Evolutionary conservation across 352 stramenopile species (phyloP), one percentile per base, ranked within the genome.

Genomic region (Thalassiosira livingstoniorum): DNA sequence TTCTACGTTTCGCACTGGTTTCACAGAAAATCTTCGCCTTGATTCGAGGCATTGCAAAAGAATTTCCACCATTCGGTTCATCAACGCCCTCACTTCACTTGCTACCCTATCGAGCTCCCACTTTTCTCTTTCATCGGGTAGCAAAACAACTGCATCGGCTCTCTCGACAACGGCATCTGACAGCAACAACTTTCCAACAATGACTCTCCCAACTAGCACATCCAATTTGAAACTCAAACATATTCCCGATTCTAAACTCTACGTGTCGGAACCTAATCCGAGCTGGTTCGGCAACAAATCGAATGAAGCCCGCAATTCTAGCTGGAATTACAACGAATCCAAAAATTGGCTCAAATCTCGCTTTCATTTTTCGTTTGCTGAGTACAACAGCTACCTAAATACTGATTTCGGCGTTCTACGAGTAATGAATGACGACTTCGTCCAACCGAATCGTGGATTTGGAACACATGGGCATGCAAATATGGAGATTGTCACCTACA

Each of bases 381-480:
- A 95, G 64, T 96, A 96, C 71, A 71, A 73, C 55, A 94, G 93
- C 43, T 39, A 23, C 2, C 11, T 37, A 4, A 94, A 95, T 75
- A 53, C 57, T 27, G 70, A 88, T 27, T 96, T 95, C 91, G 93
- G 93, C 31, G 81, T 91, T 10, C 55, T 96, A n/a, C 62, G 92
- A 11, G 93, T 96, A 11, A 93, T 96, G 83, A 96, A 96, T 74
- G 93, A 96, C 80, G 93, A 96, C 74, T 81, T 96, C 27, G 92
- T 96, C n/a, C 90, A 96, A 74, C 90, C 92, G 11, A 58, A 80
- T 21, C 57, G 89, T 39, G 93, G 91, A 4, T 96, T 96, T 82
- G 92, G 91, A 7, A 90, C 84, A 18, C 89, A 95, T 75, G 62
- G 63, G 15, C 88, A 95, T 80, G 35, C 76, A 15, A 83, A 93